Evolutionary conservation across 2,329 filamentous ascomycete species (phyloP).

Genomic region (Beauveria pseudobassiana): DNA sequence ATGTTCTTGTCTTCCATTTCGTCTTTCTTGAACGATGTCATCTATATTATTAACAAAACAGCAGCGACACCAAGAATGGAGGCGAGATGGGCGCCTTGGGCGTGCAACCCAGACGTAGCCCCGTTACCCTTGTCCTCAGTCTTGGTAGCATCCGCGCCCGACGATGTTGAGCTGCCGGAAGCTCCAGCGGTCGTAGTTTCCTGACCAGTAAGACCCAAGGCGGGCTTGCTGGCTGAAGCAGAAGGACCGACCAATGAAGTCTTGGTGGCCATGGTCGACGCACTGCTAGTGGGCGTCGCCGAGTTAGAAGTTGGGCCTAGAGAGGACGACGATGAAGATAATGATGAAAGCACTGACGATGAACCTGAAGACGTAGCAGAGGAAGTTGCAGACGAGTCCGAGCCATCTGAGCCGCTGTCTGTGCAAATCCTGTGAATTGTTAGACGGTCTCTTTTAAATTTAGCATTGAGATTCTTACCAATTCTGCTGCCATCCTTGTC

Average conservation of each 20-base stretch:
- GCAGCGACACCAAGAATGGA: not conserved
- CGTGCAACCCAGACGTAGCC: not conserved
- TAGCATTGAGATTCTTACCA: constrained; percentile 34
- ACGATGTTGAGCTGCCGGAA: not conserved
- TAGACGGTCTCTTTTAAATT: constrained; percentile 9
- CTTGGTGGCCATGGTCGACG: not conserved
- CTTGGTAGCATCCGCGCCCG: not conserved
- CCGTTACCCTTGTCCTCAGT: constrained; percentile 5
- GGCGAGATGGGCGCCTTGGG: not conserved
- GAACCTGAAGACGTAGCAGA: constrained; percentile 3
- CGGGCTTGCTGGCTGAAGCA: constrained; percentile 10
- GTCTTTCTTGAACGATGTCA: not conserved
- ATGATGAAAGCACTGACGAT: constrained; percentile 12
- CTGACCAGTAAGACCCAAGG: constrained; percentile 17
- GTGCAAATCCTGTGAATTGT: constrained; percentile 7
- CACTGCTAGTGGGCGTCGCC: constrained; percentile 5
- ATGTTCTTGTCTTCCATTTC: not conserved
- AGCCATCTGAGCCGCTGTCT: constrained; percentile 3
- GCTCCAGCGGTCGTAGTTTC: constrained; percentile 11
- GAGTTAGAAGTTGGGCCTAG: constrained; percentile 7
- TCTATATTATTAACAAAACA: not conserved
- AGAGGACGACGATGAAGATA: not conserved
- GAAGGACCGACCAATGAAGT: not conserved
- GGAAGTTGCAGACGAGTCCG: not conserved
- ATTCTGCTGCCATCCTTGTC: constrained; percentile 63